phyloP scores from a whole-genome alignment of 2,329 filamentous ascomycete genomes.

The Scleromitrula shiraiana region DNA sequence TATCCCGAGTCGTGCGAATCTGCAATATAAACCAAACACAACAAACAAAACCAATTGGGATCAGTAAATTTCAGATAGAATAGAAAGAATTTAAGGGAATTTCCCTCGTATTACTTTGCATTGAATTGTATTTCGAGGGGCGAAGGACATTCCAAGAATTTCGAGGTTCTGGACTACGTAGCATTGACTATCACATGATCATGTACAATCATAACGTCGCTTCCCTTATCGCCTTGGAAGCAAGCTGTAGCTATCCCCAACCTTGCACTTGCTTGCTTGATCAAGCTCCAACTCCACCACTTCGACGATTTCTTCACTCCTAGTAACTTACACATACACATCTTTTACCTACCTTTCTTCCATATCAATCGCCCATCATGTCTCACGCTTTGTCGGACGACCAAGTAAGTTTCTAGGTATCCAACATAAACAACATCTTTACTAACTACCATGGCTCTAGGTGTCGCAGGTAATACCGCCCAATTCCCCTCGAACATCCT shows the following conservation, averaged over 20 bases:
- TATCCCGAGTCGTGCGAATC: slow-evolving; percentile 7
- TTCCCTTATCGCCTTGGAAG: slow-evolving; percentile 21
- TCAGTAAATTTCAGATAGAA: not conserved
- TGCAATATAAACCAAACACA: not conserved
- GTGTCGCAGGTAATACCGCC: slow-evolving; percentile 56
- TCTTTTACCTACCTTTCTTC: slow-evolving; percentile 6
- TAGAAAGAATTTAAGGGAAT: too few relatives aligned
- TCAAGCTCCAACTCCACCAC: slow-evolving; percentile 14
- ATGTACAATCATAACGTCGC: slow-evolving; percentile 13
- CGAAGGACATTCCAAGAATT: slow-evolving; percentile 2
- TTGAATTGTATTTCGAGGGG: slow-evolving; percentile 3
- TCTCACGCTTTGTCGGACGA: slow-evolving; percentile 97
- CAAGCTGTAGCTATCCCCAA: slow-evolving; percentile 9
- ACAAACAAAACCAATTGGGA: not conserved
- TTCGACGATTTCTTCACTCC: slow-evolving; percentile 13
- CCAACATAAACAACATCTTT: slow-evolving; percentile 5
- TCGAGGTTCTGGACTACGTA: not conserved
- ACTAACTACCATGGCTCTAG: slow-evolving; percentile 39
- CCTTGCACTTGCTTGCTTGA: slow-evolving; percentile 4
- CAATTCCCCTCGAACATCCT: not conserved
- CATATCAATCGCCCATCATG: slow-evolving; percentile 52
- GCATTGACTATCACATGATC: slow-evolving; percentile 15
- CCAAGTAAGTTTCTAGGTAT: slow-evolving; percentile 53
- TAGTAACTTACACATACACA: slow-evolving; percentile 9
- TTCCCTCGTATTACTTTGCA: too few relatives aligned